phyloP scores from a whole-genome alignment of 1,284 basidiomycete genomes.

The Pseudozyma sp. region DNA sequence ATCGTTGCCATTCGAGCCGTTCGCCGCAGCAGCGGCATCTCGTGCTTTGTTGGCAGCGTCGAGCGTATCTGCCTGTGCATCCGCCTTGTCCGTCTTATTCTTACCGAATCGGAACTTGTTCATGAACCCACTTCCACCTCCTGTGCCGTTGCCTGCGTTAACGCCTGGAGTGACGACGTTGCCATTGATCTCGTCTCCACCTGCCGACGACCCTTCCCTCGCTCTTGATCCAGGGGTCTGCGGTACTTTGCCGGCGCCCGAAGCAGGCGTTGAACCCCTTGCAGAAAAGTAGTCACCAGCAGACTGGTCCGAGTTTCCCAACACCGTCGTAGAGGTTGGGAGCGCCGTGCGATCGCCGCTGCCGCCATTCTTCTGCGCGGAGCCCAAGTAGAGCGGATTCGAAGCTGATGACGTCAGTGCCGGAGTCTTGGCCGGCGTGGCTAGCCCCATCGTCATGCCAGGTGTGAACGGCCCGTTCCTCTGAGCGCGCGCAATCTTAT shows the following conservation, averaged over 20 bases:
- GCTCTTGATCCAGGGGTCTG: conserved; percentile 17
- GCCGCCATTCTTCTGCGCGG: conserved; percentile 20
- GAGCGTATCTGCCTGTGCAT: conserved; percentile 14
- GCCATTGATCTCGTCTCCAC: conserved; percentile 29
- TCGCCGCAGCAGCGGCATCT: conserved; percentile 11
- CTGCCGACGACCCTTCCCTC: conserved; percentile 22
- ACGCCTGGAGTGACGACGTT: conserved; percentile 22
- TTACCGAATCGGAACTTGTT: conserved; percentile 52
- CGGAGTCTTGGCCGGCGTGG: conserved; percentile 54
- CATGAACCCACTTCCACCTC: conserved; percentile 47
- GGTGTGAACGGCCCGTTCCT: conserved; percentile 65
- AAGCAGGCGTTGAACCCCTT: conserved; percentile 11
- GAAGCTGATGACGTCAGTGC: conserved; percentile 40
- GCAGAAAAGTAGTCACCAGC: conserved; percentile 52
- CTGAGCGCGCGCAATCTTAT: conserved; percentile 28
- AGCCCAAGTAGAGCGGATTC: conserved; percentile 22
- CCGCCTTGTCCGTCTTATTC: conserved; percentile 41
- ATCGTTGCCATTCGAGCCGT: conserved; percentile 2
- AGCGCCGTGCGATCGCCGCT: conserved; percentile 20
- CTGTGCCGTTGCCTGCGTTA: conserved; percentile 6
- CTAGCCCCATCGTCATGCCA: conserved; percentile 57
- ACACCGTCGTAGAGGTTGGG: conserved; percentile 29
- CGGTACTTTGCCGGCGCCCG: conserved; percentile 5
- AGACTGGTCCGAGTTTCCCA: conserved; percentile 4
- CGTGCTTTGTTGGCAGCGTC: conserved; percentile 22